A percentile compares a stretch with the other conserved stretches of the same genome.
Evolutionary conservation across 2,329 filamentous ascomycete genomes (phyloP).

Genomic region (Diaporthe ampelina): DNA sequence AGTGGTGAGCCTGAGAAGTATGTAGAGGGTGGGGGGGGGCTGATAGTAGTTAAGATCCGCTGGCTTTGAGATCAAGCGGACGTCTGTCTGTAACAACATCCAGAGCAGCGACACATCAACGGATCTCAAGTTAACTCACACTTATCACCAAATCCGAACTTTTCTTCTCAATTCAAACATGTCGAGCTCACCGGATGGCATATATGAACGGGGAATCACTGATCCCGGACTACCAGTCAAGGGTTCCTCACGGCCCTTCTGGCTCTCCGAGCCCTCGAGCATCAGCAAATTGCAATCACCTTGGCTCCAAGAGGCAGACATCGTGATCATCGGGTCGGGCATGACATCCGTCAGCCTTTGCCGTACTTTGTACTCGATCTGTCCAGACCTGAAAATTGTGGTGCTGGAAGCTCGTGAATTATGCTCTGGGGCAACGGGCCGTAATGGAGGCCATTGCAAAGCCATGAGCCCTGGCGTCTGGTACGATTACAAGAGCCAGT

Average conservation of each 20-base stretch:
- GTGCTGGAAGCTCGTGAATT: constrained; percentile 3
- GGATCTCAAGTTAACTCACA: neutral
- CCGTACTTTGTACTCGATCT: neutral
- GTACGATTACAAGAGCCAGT: constrained; percentile 3
- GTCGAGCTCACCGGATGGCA: neutral
- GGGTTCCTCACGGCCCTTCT: neutral
- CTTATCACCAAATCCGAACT: too few species aligned
- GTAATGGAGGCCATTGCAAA: neutral
- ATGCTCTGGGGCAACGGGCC: constrained; percentile 5
- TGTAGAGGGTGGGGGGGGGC: too few species aligned
- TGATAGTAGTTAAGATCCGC: too few species aligned
- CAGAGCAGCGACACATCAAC: neutral
- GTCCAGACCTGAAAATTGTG: neutral
- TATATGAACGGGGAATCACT: neutral
- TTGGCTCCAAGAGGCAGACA: neutral
- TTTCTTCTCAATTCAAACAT: neutral
- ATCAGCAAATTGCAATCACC: neutral
- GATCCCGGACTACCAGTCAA: neutral
- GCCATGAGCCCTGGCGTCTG: constrained; percentile 5
- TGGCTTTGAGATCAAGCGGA: neutral
- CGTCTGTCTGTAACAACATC: neutral
- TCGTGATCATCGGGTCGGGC: neutral
- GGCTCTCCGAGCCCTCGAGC: neutral
- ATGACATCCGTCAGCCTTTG: constrained; percentile 6
- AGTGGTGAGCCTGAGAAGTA: neutral